Percentiles rank a stretch among this genome's conserved stretches.
Evolutionary conservation across 768 basidiomycete genomes (phyloP).

Genomic region (Boletus tylopilopsis): DNA sequence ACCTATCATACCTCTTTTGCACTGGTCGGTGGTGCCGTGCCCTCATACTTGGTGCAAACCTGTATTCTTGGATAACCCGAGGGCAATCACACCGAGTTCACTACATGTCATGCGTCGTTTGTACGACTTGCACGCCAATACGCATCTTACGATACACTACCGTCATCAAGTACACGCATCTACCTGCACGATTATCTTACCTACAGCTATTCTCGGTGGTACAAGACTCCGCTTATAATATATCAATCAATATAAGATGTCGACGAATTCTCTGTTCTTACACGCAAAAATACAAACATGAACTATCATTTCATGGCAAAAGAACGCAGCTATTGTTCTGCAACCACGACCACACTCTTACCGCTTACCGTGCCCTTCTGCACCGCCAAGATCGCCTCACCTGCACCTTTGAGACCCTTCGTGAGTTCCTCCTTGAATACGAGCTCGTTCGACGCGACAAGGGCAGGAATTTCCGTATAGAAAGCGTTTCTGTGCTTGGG

Average conservation of each 20-base stretch:
- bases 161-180: constrained; percentile 1
- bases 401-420: constrained; percentile 1
- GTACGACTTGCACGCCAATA: constrained; percentile 5
- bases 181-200: constrained; percentile 18
- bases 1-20: constrained; percentile 18
- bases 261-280: not conserved
- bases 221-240: constrained; percentile 16
- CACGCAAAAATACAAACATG: not conserved
- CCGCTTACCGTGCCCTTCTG: constrained; percentile 4
- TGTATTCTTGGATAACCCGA: constrained; percentile 21
- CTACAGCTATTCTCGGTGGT: constrained; percentile 19
- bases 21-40: constrained; percentile 5
- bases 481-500: not conserved
- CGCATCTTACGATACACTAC: constrained; percentile 3
- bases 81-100: not conserved
- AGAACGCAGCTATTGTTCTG: not conserved
- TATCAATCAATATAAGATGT: constrained; percentile 1
- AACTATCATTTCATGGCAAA: not conserved
- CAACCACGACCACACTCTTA: not conserved
- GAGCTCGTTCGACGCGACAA: constrained; percentile 2
- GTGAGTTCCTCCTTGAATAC: not conserved
- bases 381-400: constrained; percentile 2
- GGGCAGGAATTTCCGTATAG: not conserved
- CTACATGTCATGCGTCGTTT: not conserved
- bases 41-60: constrained; percentile 5